These are phyloP conservation scores for Emergomyces pasteurianus DNA, from an alignment of 2,329 filamentous ascomycete species.

Conservation along the genomic window DNA sequence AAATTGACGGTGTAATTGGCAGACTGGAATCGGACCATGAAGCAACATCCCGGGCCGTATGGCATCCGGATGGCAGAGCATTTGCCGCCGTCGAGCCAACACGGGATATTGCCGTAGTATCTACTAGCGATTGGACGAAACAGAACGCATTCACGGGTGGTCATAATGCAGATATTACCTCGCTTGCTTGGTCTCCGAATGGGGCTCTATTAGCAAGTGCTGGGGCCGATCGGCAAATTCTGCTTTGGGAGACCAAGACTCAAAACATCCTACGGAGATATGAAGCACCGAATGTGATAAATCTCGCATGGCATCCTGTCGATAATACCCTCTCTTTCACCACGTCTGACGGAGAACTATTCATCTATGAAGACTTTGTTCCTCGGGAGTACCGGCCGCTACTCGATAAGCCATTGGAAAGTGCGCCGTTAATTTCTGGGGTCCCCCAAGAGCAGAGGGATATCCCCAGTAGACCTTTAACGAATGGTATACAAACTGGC, in stretches of 20 bases:
- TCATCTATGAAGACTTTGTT: conserved; percentile 59
- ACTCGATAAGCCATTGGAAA: conserved; percentile 48
- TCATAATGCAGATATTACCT: conserved; percentile 74
- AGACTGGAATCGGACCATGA: conserved; percentile 66
- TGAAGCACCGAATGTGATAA: conserved; percentile 73
- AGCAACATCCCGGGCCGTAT: conserved; percentile 60
- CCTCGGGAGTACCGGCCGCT: conserved; percentile 38
- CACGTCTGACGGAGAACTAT: conserved; percentile 83
- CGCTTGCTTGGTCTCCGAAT: conserved; percentile 87
- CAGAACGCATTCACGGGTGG: conserved; percentile 68
- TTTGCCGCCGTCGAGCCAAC: conserved; percentile 78
- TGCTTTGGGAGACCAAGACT: conserved; percentile 79
- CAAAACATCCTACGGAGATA: conserved; percentile 68
- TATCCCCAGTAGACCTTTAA: conserved; percentile 46
- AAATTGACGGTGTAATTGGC: conserved; percentile 76
- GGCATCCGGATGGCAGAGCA: conserved; percentile 90
- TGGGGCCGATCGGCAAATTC: conserved; percentile 37
- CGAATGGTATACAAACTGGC: conserved; percentile 45
- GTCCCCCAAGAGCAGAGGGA: conserved; percentile 51
- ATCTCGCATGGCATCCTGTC: conserved; percentile 80
- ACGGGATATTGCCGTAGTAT: conserved; percentile 73
- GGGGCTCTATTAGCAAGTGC: conserved; percentile 67
- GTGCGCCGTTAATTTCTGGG: conserved; percentile 77
- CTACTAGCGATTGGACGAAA: conserved; percentile 79
- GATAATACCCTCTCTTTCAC: conserved; percentile 86